Base-by-base conservation (phyloP, 768 basidiomycete species). In the Mycena epipterygia region DNA sequence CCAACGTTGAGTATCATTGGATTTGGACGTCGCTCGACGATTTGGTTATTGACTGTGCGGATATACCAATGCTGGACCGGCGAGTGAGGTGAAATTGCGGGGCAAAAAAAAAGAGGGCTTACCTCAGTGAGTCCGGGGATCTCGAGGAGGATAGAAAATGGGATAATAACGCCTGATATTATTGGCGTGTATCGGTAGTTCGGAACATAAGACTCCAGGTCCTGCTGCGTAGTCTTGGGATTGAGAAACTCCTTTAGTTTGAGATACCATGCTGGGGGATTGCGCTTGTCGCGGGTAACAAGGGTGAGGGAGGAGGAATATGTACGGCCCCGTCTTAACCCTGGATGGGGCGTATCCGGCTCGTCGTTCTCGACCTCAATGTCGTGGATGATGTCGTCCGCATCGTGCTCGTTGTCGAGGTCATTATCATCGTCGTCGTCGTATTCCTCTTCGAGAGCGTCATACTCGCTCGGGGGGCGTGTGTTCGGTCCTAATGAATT, bases 61-160 rank as follows among this genome's bases (percentile, higher is more conserved):
- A 92, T 86, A 71, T 90, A 93, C 93, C 93, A 93, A 60, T 87
- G 85, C 67, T 73, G 33, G 42, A 55, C 55, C 17, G 19, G n/a
- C n/a, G 5, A 21, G 16, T 67, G 27, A 62, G 46, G 29, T n/a
- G 12, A 29, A n/a, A 42, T 12, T 35, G 14, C 3, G 2, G 8
- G 49, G 11, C 19, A 11, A 27, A 14, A 19, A 27, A 29, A 62
- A 7, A 2, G 29, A 41, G 17, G 23, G 21, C 63, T 25, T 11
- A 70, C 72, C 63, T 90, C 90, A 1, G 93, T 95, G 14, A 95
- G 80, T 19, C 92, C 91, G 0, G 95, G 95, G 32, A 96, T 93
- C 74, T 93, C 92, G 33, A 95, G 84, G n/a, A 96, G 84, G 56
- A 95, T 92, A 21, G 91, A 88, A 74, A 96, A 94, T 0, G 93